phyloP scores from a whole-genome alignment of 192 early-diverging fungal species.

The Geranomyces michiganensis region DNA sequence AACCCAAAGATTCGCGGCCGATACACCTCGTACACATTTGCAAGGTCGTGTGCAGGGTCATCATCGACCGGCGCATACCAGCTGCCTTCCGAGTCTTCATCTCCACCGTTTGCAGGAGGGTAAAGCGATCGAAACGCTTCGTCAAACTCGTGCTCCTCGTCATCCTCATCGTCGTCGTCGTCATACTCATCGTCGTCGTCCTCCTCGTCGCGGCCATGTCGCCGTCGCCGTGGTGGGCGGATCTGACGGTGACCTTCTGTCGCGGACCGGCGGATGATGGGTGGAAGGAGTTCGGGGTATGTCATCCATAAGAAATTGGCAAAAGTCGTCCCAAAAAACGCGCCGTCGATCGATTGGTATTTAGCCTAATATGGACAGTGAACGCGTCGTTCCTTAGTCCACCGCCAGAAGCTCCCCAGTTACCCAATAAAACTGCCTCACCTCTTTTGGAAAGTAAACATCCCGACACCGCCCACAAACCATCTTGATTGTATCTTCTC shows the following conservation, averaged over 20 bases:
- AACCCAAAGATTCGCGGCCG: constrained; percentile 92
- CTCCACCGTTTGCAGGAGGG: constrained; percentile 32
- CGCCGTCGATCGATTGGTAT: constrained; percentile 64
- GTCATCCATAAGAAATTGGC: constrained; percentile 89
- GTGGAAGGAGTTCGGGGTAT: constrained; percentile 76
- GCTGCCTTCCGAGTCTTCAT: constrained; percentile 28
- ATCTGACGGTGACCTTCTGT: neutral
- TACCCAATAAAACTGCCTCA: constrained; percentile 24
- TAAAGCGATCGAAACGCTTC: constrained; percentile 4
- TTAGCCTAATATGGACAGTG: constrained; percentile 32
- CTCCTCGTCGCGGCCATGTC: neutral
- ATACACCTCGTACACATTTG: constrained; percentile 62
- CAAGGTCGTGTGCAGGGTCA: constrained; percentile 1
- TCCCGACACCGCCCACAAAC: constrained; percentile 61
- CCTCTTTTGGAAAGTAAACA: constrained; percentile 56
- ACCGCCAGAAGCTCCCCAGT: no score
- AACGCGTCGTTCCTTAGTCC: no score
- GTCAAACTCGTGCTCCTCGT: constrained; percentile 36
- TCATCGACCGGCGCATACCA: no score
- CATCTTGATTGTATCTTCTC: constrained; percentile 55
- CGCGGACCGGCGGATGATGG: neutral
- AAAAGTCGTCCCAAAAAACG: constrained; percentile 96
- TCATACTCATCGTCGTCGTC: constrained; percentile 18
- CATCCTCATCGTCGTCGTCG: constrained; percentile 31
- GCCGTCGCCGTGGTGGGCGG: neutral